phyloP scores from a whole-genome alignment of 495 filamentous ascomycete genomes.

The Cercophora scortea region DNA sequence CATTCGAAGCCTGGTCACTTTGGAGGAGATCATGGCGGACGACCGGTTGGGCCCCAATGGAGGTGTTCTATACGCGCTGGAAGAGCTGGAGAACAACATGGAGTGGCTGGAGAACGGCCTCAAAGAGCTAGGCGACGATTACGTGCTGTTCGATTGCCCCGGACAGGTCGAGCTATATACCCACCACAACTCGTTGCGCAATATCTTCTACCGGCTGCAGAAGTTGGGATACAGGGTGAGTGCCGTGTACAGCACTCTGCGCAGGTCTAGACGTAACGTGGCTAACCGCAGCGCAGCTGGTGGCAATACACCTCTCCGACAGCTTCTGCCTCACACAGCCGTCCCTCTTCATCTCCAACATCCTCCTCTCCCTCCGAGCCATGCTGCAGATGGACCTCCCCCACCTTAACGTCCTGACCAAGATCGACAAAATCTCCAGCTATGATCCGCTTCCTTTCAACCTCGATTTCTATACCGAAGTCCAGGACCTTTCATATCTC shows the following conservation, averaged over 20 bases:
- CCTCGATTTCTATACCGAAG: constrained; percentile 93
- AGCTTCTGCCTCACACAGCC: constrained; percentile 86
- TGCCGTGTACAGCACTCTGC: background rate
- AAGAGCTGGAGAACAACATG: constrained; percentile 87
- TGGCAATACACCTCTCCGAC: constrained; percentile 84
- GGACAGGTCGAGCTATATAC: constrained; percentile 97
- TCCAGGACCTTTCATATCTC: constrained; percentile 84
- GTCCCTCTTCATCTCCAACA: constrained; percentile 86
- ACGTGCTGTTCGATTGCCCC: constrained; percentile 91
- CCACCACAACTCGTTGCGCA: constrained; percentile 81
- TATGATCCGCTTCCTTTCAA: constrained; percentile 86
- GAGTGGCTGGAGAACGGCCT: constrained; percentile 81
- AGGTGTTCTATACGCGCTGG: constrained; percentile 83
- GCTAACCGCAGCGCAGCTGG: constrained; percentile 51
- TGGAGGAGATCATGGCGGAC: constrained; percentile 94
- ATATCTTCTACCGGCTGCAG: constrained; percentile 81
- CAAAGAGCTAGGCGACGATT: constrained; percentile 75
- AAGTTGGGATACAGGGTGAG: constrained; percentile 88
- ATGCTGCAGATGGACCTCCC: constrained; percentile 98
- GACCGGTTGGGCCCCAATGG: constrained; percentile 90
- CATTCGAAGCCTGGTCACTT: constrained; percentile 75
- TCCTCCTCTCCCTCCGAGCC: constrained; percentile 83
- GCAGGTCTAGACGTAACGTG: background rate
- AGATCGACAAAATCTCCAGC: constrained; percentile 79
- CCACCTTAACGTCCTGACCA: constrained; percentile 90